phyloP scores from a whole-genome alignment of 2,329 filamentous ascomycete genomes.

The Paecilomyces variotii region DNA sequence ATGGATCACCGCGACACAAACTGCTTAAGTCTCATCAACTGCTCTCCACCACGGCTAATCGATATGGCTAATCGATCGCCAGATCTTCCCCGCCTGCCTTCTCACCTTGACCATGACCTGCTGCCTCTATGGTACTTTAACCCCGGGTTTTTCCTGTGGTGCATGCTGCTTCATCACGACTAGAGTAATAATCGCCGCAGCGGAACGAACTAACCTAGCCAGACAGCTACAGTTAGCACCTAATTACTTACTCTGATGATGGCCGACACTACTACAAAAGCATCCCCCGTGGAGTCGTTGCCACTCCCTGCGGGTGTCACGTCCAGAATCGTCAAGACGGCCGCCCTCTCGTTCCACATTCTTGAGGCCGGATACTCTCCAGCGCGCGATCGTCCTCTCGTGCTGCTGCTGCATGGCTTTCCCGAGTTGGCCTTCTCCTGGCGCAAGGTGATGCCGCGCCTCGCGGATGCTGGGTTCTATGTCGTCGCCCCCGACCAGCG shows the following conservation, averaged over 20 bases:
- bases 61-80: constrained; percentile 4
- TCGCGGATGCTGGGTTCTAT: constrained; percentile 56
- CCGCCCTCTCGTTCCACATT: constrained; percentile 54
- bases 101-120: background rate
- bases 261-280: constrained; percentile 3
- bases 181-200: background rate
- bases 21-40: background rate
- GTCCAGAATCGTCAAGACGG: constrained; percentile 51
- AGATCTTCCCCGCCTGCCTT: background rate
- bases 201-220: background rate
- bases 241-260: background rate
- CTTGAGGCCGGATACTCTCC: constrained; percentile 45
- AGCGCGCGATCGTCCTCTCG: constrained; percentile 40
- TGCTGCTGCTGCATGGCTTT: constrained; percentile 59
- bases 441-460: constrained; percentile 52
- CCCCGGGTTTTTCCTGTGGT: background rate
- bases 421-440: constrained; percentile 64
- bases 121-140: background rate
- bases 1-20: no score
- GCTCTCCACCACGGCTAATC: constrained; percentile 5
- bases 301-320: constrained; percentile 49
- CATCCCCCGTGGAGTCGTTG: constrained; percentile 32
- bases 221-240: background rate
- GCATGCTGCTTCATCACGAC: background rate
- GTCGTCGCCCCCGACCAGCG: constrained; percentile 61